Conservation (phyloP, 345 rosid species). For the Melaleuca alternifolia region DNA sequence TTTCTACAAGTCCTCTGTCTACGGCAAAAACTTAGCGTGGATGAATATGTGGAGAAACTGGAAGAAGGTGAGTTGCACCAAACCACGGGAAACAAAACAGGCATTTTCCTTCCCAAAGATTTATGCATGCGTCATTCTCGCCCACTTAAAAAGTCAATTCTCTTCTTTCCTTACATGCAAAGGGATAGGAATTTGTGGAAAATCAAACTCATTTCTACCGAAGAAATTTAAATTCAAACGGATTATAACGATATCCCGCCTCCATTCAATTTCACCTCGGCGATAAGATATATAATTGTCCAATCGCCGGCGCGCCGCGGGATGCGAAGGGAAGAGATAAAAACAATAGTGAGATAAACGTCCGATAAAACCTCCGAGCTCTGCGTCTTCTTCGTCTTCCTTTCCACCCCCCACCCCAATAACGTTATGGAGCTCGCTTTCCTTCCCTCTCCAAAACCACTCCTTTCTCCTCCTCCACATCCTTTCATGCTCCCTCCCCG, state of each 20-base stretch:
- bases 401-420: neutral
- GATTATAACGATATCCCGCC: no score
- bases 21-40: no score
- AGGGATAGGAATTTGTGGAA: neutral
- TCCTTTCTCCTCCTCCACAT: neutral
- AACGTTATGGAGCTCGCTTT: neutral
- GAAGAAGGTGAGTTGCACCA: neutral
- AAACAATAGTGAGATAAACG: neutral
- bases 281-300: no score
- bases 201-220: no score
- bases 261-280: no score
- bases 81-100: no score
- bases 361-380: neutral
- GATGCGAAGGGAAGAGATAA: neutral
- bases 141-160: neutral
- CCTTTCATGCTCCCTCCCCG: neutral
- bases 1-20: no score
- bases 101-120: neutral
- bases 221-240: neutral
- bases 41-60: no score
- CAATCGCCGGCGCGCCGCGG: neutral
- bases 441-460: neutral
- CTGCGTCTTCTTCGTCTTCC: neutral
- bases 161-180: neutral
- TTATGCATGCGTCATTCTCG: neutral